phyloP scores from a whole-genome alignment of 768 basidiomycete species.

The Chalciporus sphaerocephalus region DNA sequence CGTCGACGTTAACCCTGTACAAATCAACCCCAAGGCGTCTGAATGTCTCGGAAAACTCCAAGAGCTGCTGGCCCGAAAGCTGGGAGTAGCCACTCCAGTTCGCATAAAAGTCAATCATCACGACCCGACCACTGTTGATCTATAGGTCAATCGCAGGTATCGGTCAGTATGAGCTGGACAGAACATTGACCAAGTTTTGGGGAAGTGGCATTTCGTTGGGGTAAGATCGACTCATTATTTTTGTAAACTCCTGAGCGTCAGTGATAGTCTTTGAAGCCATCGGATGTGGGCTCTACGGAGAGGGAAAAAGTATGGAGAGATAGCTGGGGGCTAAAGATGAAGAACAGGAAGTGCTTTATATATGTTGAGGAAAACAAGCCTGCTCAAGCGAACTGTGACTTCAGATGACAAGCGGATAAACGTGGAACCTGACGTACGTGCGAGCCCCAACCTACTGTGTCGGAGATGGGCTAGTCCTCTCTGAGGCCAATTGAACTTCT shows the following conservation, averaged over 20 bases:
- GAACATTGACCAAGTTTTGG: not conserved
- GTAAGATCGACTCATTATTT: constrained; percentile 12
- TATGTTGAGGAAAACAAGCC: too few relatives aligned
- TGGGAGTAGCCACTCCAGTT: constrained; percentile 10
- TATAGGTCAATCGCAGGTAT: constrained; percentile 5
- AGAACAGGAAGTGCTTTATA: not conserved
- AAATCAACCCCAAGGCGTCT: constrained; percentile 43
- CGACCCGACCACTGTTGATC: constrained; percentile 27
- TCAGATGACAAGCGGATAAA: not conserved
- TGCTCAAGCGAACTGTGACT: too few relatives aligned
- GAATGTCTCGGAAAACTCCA: constrained; percentile 19
- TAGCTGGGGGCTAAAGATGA: not conserved
- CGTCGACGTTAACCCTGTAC: constrained; percentile 75
- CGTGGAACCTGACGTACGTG: not conserved
- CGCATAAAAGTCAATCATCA: constrained; percentile 22
- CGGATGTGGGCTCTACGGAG: not conserved
- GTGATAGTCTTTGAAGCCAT: constrained; percentile 20
- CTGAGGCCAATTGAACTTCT: not conserved
- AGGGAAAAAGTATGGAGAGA: not conserved
- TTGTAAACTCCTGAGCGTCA: constrained; percentile 16
- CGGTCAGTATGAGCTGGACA: not conserved
- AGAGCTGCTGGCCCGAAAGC: constrained; percentile 10
- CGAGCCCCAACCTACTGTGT: not conserved
- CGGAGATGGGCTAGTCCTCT: not conserved
- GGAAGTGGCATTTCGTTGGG: not conserved